Conservation (phyloP, 352 stramenopile species). For the Elongisporangium senticosum region DNA sequence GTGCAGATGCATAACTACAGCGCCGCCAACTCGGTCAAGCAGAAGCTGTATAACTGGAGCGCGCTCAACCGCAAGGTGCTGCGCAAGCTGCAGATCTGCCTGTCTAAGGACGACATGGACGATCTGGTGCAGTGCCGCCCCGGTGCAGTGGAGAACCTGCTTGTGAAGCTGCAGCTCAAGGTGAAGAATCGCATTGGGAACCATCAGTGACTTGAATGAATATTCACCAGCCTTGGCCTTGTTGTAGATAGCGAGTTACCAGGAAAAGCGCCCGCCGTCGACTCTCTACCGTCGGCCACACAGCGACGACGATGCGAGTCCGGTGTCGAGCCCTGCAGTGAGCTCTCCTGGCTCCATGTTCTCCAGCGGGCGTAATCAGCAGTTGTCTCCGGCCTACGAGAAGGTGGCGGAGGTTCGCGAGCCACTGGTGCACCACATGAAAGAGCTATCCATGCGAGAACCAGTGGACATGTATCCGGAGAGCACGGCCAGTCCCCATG, state of each 20-base stretch:
- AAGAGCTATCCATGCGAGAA: conserved; percentile 24
- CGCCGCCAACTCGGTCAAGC: conserved; percentile 86
- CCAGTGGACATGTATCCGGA: conserved; percentile 4
- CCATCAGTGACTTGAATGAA: not conserved
- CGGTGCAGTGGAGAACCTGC: conserved; percentile 87
- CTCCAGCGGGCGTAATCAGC: not conserved
- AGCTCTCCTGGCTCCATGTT: not conserved
- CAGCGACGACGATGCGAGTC: conserved; percentile 25
- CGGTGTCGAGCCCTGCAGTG: not conserved
- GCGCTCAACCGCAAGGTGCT: conserved; percentile 92
- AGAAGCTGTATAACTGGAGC: conserved; percentile 97
- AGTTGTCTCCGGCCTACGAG: conserved; percentile 13
- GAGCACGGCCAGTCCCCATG: not conserved
- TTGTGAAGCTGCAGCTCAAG: conserved; percentile 89
- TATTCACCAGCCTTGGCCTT: not conserved
- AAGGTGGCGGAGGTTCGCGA: conserved; percentile 36
- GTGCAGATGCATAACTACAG: conserved; percentile 97
- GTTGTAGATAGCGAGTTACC: conserved; percentile 72
- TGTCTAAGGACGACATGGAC: conserved; percentile 90
- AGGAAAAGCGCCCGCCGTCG: conserved; percentile 39
- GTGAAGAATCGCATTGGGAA: conserved; percentile 17
- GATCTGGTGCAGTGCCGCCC: conserved; percentile 86
- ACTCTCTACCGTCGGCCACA: conserved; percentile 11
- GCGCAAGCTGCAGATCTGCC: conserved; percentile 71
- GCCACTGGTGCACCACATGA: conserved; percentile 23